A percentile compares a stretch with the other conserved stretches of the same genome.
Conservation (phyloP, 129 eudicot species). For the Glebionis coronaria region DNA sequence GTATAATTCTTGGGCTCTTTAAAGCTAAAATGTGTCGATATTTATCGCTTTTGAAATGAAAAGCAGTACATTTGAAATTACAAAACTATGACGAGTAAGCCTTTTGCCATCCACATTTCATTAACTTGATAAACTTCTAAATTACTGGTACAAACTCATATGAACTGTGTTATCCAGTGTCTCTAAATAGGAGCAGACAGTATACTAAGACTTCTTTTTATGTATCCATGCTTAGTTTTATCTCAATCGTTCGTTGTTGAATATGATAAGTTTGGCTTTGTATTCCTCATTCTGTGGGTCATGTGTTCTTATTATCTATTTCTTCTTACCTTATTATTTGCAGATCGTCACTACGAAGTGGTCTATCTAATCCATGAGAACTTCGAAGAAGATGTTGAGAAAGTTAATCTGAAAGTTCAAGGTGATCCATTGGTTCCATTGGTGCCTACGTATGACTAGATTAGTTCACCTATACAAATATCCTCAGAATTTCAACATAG, state of each 20-base stretch:
- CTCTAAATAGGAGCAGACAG: not conserved
- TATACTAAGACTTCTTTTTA: too few relatives aligned
- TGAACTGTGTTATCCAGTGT: not conserved
- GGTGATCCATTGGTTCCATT: slow-evolving; percentile 41
- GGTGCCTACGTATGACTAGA: not conserved
- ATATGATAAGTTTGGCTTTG: too few relatives aligned
- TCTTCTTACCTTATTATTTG: slow-evolving; percentile 11
- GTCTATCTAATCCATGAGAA: slow-evolving; percentile 88
- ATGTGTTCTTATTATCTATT: not conserved
- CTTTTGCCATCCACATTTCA: not conserved
- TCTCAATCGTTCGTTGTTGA: too few relatives aligned
- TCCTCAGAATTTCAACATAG: not conserved
- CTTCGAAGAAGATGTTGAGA: slow-evolving; percentile 67
- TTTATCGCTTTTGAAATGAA: not conserved
- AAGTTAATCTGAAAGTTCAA: slow-evolving; percentile 71
- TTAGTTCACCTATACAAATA: not conserved
- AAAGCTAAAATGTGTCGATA: not conserved
- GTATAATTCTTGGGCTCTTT: not conserved
- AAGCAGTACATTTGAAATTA: not conserved
- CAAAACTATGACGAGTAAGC: not conserved
- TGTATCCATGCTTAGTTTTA: too few relatives aligned
- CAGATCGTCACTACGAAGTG: slow-evolving; percentile 98
- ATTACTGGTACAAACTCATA: not conserved
- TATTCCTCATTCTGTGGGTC: too few relatives aligned
- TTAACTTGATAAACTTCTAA: not conserved